These are phyloP conservation scores for Dryas alaskensis DNA, from an alignment of 306 rosid genomes.

Conservation along the genomic window DNA sequence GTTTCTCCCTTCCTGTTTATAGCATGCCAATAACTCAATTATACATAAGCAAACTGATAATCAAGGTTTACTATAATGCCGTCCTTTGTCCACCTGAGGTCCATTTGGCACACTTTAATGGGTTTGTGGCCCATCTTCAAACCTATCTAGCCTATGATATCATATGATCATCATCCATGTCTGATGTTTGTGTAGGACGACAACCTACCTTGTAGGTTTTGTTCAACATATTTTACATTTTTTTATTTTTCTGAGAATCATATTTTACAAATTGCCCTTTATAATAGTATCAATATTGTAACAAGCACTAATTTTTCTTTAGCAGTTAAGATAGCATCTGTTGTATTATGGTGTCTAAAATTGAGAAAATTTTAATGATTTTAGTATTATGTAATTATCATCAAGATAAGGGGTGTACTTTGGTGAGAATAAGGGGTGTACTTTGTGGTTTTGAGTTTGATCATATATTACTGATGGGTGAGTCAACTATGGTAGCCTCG, in stretches of 20 bases:
- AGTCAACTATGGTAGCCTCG: slow-evolving; percentile 28
- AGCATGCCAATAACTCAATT: slow-evolving; percentile 21
- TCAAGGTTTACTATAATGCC: slow-evolving; percentile 26
- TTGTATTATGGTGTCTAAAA: not conserved
- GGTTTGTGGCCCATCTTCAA: slow-evolving; percentile 9
- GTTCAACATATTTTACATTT: slow-evolving; percentile 10
- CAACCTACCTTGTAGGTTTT: slow-evolving; percentile 33
- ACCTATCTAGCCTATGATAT: slow-evolving; percentile 22
- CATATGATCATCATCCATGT: slow-evolving; percentile 13
- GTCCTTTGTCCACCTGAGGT: slow-evolving; percentile 27
- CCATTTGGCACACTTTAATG: slow-evolving; percentile 34
- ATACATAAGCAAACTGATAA: slow-evolving; percentile 12
- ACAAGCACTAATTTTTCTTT: not conserved
- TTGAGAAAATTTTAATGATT: not conserved
- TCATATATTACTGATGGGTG: not conserved
- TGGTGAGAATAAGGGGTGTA: not conserved
- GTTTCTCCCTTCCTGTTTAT: slow-evolving; percentile 5
- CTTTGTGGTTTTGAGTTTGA: slow-evolving; percentile 2
- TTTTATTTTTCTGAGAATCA: not conserved
- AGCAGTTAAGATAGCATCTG: not conserved
- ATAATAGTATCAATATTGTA: not conserved
- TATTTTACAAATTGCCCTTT: slow-evolving; percentile 11
- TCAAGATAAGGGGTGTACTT: not conserved
- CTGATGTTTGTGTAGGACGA: slow-evolving; percentile 26
- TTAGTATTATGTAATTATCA: not conserved